Base-by-base conservation (phyloP, 176 grass and related monocot genomes). In the Eleusine coracana region DNA sequence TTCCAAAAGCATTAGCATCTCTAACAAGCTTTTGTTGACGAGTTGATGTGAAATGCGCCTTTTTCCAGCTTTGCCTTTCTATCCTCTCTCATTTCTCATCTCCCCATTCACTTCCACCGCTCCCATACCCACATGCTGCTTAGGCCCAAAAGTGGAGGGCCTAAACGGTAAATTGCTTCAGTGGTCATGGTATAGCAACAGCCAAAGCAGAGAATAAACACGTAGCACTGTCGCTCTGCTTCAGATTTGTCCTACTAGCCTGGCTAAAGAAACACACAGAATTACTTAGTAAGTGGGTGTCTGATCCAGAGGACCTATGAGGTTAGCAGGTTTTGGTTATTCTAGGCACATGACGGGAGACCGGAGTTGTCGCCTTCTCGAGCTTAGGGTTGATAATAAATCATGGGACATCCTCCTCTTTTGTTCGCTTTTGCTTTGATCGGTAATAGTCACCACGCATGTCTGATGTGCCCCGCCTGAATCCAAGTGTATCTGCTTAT, bases 1-100 rank as follows among this genome's bases (percentile, higher is more conserved):
- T 37, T 59, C 80, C 81, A 86, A 97, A 59, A 59, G 89, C 88
- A 87, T 88, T 75, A 91, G 80, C 84, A 86, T 91, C 66, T 81
- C 81, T 77, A 81, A 86, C 84, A 86, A 88, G 75, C 87, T 93
- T 97, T 93, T 87, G 85, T 85, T 87, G 86, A 97, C 77, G 89
- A 84, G 86, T 60, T 66, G 84, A 78, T 74, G 73, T 60, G 91
- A 89, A 39, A 79, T 86, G 80, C 83, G 70, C 41, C 87, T 86
- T 89, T 89, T 87, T 82, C 60, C 65, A 41, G 31, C 79, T 76
- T 92, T 27, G 83, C 88, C 78, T 93, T 89, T 90, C 74, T 73
- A 91, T 86, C 88, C 78, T 18, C 73, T 3, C 73, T 3, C 79
- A 49, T 89, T 89, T 93, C 80, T 62, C 51, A 85, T 81, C 55